A percentile compares a stretch with the other conserved stretches of the same genome.
phyloP scores from a whole-genome alignment of 768 basidiomycete species.

The Hericium rajendrae region DNA sequence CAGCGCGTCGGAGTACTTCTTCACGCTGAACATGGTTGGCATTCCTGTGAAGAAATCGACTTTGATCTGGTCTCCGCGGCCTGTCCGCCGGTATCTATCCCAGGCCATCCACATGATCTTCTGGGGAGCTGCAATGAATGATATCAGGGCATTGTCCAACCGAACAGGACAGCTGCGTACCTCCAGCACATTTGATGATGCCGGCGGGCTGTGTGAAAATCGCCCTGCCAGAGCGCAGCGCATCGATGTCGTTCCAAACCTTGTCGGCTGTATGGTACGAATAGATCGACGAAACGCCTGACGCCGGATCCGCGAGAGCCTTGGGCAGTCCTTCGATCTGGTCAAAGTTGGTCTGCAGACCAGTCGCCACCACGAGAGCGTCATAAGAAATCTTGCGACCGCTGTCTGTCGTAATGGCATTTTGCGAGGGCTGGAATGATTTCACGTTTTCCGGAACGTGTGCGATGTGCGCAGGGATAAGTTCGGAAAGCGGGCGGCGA shows the following conservation, averaged over 20 bases:
- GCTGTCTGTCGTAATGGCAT: constrained; percentile 60
- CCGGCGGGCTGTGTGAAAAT: constrained; percentile 95
- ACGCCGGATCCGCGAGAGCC: constrained; percentile 67
- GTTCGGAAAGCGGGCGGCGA: constrained; percentile 49
- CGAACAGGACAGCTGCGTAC: constrained; percentile 26
- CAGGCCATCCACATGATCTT: constrained; percentile 98
- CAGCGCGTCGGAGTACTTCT: constrained; percentile 89
- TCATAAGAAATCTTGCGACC: constrained; percentile 76
- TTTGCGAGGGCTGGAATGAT: constrained; percentile 65
- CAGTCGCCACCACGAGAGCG: constrained; percentile 78
- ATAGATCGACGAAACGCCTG: constrained; percentile 89
- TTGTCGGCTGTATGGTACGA: constrained; percentile 86
- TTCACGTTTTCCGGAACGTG: constrained; percentile 64
- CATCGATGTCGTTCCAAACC: constrained; percentile 74
- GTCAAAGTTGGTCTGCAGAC: constrained; percentile 80
- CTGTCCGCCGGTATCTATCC: constrained; percentile 64
- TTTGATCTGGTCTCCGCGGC: constrained; percentile 45
- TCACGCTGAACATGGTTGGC: constrained; percentile 95
- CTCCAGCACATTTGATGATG: constrained; percentile 88
- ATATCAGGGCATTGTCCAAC: too few species aligned
- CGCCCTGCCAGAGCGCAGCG: constrained; percentile 67
- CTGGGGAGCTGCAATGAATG: constrained; percentile 49
- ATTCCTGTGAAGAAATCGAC: constrained; percentile 82
- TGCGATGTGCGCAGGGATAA: constrained; percentile 68
- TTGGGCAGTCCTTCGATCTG: constrained; percentile 61